Conservation (phyloP, 2,329 filamentous ascomycete species). For the Raffaelea deltoideospora region DNA sequence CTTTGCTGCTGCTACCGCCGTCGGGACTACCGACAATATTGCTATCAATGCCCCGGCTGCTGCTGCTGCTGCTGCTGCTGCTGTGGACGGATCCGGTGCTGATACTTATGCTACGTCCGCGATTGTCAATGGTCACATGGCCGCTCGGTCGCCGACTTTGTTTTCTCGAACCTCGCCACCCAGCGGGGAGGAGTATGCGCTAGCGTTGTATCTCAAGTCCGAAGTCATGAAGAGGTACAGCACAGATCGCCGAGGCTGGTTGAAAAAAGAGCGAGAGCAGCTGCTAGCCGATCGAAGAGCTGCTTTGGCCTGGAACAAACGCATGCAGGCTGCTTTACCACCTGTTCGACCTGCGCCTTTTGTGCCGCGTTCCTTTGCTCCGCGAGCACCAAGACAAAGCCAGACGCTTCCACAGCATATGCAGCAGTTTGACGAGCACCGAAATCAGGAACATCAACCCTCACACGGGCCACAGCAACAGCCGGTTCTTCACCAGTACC, state of each 20-base stretch:
- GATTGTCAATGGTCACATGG: slow-evolving; percentile 35
- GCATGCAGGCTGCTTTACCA: slow-evolving; percentile 10
- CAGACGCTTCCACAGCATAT: background rate
- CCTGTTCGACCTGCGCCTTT: background rate
- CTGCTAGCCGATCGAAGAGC: slow-evolving; percentile 32
- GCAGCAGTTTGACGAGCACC: too few relatives aligned
- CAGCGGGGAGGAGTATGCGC: slow-evolving; percentile 34
- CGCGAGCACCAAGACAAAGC: background rate
- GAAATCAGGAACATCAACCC: too few relatives aligned
- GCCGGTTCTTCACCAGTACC: background rate
- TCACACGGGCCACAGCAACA: too few relatives aligned
- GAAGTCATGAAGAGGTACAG: slow-evolving; percentile 31
- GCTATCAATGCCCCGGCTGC: slow-evolving; percentile 42
- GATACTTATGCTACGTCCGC: slow-evolving; percentile 21
- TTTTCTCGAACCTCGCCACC: slow-evolving; percentile 32
- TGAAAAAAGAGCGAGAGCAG: slow-evolving; percentile 32
- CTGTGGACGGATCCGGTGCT: slow-evolving; percentile 28
- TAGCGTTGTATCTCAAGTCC: slow-evolving; percentile 36
- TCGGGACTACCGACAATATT: slow-evolving; percentile 28
- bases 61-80: slow-evolving; percentile 20
- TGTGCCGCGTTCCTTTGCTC: slow-evolving; percentile 4
- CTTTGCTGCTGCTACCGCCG: slow-evolving; percentile 25
- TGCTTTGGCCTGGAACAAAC: slow-evolving; percentile 20
- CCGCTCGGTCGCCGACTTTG: slow-evolving; percentile 23
- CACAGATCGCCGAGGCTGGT: slow-evolving; percentile 30